phyloP scores from a whole-genome alignment of 2,329 filamentous ascomycete genomes.

The Cordyceps militaris region DNA sequence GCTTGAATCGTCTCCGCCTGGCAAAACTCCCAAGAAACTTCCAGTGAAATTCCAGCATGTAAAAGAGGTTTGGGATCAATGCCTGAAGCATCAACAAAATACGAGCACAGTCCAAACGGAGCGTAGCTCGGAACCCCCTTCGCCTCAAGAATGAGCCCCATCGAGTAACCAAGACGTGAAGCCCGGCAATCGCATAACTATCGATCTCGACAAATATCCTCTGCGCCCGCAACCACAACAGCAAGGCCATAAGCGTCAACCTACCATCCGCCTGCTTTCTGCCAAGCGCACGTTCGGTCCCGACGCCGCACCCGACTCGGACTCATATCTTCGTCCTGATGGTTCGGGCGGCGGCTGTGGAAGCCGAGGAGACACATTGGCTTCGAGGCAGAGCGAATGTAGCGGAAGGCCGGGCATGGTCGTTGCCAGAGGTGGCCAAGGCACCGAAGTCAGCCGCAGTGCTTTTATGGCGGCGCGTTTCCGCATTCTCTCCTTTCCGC shows the following conservation, averaged over 20 bases:
- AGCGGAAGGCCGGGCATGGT: constrained; percentile 36
- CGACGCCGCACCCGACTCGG: constrained; percentile 36
- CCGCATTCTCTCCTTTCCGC: constrained; percentile 54
- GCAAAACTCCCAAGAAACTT: constrained; percentile 12
- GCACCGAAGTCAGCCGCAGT: constrained; percentile 77
- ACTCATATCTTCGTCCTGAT: constrained; percentile 88
- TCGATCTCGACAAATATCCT: constrained; percentile 83
- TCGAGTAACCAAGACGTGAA: constrained; percentile 76
- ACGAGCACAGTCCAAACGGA: neutral
- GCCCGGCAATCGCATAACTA: constrained; percentile 95
- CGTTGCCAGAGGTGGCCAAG: constrained; percentile 41
- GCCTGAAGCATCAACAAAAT: constrained; percentile 11
- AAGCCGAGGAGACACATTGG: constrained; percentile 17
- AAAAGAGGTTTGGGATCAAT: constrained; percentile 16
- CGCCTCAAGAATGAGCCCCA: constrained; percentile 99
- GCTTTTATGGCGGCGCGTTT: constrained; percentile 99
- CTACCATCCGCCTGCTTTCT: constrained; percentile 31
- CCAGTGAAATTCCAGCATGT: constrained; percentile 17
- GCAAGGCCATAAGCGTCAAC: constrained; percentile 42
- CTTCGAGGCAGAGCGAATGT: constrained; percentile 27
- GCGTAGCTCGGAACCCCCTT: constrained; percentile 54
- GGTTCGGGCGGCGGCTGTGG: constrained; percentile 32
- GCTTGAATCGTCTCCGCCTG: constrained; percentile 12
- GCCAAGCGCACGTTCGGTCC: constrained; percentile 22
- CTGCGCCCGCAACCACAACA: constrained; percentile 38